These are phyloP conservation scores for Lepidium aucheri DNA, from an alignment of 345 rosid species.

Conservation along the genomic window DNA sequence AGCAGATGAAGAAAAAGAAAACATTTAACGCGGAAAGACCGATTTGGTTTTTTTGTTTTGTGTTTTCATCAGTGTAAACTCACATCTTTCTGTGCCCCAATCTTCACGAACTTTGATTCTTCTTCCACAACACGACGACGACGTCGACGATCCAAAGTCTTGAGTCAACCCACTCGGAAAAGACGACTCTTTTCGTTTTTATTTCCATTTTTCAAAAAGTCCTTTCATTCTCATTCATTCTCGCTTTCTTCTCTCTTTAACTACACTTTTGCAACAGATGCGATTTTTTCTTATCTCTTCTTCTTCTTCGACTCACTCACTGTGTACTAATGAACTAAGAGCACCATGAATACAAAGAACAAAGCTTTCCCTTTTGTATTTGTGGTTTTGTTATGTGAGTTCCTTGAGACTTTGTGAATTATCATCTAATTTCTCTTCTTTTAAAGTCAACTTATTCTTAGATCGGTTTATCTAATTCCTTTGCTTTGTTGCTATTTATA, in stretches of 20 bases:
- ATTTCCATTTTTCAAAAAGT: not conserved
- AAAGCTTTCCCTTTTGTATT: not conserved
- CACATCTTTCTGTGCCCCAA: conserved; percentile 1
- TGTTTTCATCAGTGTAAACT: conserved; percentile 8
- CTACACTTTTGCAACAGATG: not conserved
- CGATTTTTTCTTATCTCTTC: not conserved
- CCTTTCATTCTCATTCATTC: not conserved
- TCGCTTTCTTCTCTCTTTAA: not conserved
- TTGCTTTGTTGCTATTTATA: not conserved
- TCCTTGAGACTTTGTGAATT: not conserved
- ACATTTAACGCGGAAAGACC: conserved; percentile 28
- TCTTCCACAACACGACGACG: conserved; percentile 8
- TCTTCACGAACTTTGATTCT: conserved; percentile 15
- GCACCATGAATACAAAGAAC: not conserved
- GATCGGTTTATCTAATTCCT: not conserved
- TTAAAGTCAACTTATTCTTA: conserved; percentile 10
- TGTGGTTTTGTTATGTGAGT: not conserved
- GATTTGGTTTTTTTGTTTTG: not conserved
- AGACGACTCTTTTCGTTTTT: not conserved
- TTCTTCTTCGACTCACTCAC: not conserved
- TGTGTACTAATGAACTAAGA: not conserved
- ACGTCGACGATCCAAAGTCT: conserved; percentile 7
- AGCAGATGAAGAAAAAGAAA: not conserved
- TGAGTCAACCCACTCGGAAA: conserved; percentile 18
- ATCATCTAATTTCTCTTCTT: not conserved